Evolutionary conservation across 1,284 basidiomycete genomes (phyloP).

Genomic region (Apiotrichum gamsii): DNA sequence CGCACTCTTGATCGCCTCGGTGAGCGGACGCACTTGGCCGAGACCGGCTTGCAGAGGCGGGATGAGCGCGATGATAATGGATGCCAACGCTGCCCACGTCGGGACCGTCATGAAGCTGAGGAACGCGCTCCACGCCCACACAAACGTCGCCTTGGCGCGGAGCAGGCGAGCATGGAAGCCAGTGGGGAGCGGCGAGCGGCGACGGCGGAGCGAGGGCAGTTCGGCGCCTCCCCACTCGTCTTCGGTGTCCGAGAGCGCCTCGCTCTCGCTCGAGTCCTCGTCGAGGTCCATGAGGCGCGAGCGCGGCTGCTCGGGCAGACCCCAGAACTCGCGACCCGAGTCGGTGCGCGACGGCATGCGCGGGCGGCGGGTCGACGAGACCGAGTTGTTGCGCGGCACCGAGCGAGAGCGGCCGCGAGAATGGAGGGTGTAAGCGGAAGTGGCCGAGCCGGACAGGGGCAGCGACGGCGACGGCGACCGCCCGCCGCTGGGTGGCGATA

Average conservation of each 20-base stretch:
- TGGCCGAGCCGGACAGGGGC: slow-evolving; percentile 31
- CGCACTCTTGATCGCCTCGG: slow-evolving; percentile 62
- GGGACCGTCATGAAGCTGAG: slow-evolving; percentile 82
- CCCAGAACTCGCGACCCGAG: slow-evolving; percentile 43
- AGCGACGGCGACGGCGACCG: slow-evolving; percentile 23
- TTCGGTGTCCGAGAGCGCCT: slow-evolving; percentile 44
- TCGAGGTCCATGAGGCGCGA: slow-evolving; percentile 20
- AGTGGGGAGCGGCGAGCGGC: not conserved
- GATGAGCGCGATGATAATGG: slow-evolving; percentile 72
- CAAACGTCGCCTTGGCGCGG: slow-evolving; percentile 26
- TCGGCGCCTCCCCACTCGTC: slow-evolving; percentile 43
- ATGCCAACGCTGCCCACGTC: slow-evolving; percentile 70
- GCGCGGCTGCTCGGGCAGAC: slow-evolving; percentile 41
- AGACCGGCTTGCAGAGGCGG: slow-evolving; percentile 67
- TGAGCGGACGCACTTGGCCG: slow-evolving; percentile 59
- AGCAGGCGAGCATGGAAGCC: not conserved
- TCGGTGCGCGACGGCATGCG: slow-evolving; percentile 26
- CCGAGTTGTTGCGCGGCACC: slow-evolving; percentile 16
- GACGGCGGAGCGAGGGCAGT: slow-evolving; percentile 8
- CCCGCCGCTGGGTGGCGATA: not conserved
- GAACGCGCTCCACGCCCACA: slow-evolving; percentile 48
- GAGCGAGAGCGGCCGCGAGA: slow-evolving; percentile 20
- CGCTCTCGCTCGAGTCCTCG: slow-evolving; percentile 35
- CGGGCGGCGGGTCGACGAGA: slow-evolving; percentile 1
- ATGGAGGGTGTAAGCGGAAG: not conserved